Conservation (phyloP, 352 stramenopile species). For the Peronospora destructor region DNA sequence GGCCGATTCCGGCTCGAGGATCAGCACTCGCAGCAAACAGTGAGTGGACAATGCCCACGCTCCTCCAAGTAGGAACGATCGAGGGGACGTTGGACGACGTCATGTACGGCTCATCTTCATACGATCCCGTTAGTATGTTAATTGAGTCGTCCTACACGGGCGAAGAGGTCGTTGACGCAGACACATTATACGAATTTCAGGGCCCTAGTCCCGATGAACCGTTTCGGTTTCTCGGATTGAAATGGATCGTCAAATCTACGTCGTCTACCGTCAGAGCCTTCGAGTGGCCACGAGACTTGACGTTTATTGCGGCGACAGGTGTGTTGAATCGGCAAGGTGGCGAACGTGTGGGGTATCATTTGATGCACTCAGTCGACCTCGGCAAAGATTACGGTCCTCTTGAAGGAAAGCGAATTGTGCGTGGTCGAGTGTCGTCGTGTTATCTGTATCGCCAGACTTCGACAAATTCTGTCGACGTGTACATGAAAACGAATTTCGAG, state of each 20-base stretch:
- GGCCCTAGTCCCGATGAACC: conserved; percentile 30
- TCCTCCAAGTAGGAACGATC: conserved; percentile 37
- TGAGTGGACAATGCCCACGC: conserved; percentile 30
- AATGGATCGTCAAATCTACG: conserved; percentile 34
- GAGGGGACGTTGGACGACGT: conserved; percentile 43
- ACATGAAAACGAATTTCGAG: conserved; percentile 44
- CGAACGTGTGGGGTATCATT: conserved; percentile 47
- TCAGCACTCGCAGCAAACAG: conserved; percentile 7
- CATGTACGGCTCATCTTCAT: conserved; percentile 35
- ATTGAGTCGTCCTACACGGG: conserved; percentile 27
- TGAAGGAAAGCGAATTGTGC: conserved; percentile 27
- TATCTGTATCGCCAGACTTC: conserved; percentile 37
- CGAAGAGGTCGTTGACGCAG: conserved; percentile 34
- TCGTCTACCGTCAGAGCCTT: conserved; percentile 28
- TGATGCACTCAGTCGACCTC: conserved; percentile 46
- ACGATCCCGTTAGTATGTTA: conserved; percentile 21
- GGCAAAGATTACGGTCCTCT: conserved; percentile 28
- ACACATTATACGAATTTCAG: conserved; percentile 33
- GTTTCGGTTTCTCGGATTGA: conserved; percentile 39
- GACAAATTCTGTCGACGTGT: conserved; percentile 35
- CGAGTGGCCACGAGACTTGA: conserved; percentile 38
- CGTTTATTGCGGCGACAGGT: conserved; percentile 42
- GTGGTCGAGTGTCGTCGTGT: conserved; percentile 37
- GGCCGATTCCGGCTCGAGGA: conserved; percentile 13
- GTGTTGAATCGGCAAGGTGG: conserved; percentile 33